Percentiles rank a stretch among this genome's conserved stretches.
Evolutionary conservation across 495 filamentous ascomycete species (phyloP).

Genomic region (Penicillium bovifimosum): DNA sequence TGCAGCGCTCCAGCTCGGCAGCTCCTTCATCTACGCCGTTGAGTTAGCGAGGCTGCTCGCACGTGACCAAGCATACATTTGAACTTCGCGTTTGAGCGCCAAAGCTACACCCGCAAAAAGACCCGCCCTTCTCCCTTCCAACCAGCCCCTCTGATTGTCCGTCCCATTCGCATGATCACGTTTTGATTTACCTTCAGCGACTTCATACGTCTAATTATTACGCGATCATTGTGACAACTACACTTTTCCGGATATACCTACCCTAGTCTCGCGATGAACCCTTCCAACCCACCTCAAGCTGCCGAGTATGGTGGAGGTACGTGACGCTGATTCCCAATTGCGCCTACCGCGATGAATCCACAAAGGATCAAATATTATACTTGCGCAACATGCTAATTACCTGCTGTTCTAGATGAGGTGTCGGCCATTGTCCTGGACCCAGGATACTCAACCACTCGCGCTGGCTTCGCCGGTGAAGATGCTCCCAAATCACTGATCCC

Average conservation of each 20-base stretch:
- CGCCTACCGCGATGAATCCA: neutral
- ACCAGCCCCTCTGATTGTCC: slow-evolving; percentile 10
- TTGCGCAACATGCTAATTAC: slow-evolving; percentile 10
- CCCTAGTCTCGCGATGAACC: slow-evolving; percentile 33
- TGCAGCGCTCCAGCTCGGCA: too few relatives aligned
- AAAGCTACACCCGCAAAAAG: slow-evolving; percentile 25
- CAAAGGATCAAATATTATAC: neutral
- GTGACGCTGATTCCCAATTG: slow-evolving; percentile 23
- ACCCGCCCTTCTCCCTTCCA: slow-evolving; percentile 12
- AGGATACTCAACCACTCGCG: slow-evolving; percentile 83
- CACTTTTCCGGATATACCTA: slow-evolving; percentile 1
- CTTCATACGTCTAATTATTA: neutral
- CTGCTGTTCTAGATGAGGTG: slow-evolving; percentile 69
- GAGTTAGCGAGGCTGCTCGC: too few relatives aligned
- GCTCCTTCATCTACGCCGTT: too few relatives aligned
- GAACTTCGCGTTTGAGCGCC: neutral
- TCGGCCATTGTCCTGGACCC: slow-evolving; percentile 95
- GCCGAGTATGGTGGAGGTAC: slow-evolving; percentile 80
- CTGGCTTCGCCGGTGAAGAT: slow-evolving; percentile 97
- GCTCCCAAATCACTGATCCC: slow-evolving; percentile 88
- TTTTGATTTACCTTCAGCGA: slow-evolving; percentile 1
- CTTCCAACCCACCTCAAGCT: slow-evolving; percentile 52
- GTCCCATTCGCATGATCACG: slow-evolving; percentile 9
- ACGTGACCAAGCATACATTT: neutral
- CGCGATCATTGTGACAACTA: slow-evolving; percentile 1